Evolutionary conservation across 352 stramenopile genomes (phyloP), one percentile per base, ranked within the genome.

Genomic region (Globisporangium alternatum): DNA sequence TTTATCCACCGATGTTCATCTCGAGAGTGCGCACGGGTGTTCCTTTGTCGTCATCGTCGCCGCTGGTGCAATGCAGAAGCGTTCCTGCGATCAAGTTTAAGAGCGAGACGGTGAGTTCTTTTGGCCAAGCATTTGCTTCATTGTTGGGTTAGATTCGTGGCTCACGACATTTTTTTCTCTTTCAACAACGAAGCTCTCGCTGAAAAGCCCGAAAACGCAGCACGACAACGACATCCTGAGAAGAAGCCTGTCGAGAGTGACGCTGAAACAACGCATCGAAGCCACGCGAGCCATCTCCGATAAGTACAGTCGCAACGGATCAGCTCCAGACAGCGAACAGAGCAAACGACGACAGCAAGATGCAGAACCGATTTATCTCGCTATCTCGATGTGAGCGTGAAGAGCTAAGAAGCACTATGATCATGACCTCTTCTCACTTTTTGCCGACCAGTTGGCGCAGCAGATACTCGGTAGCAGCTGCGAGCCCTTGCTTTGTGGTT

Each of bases 241-340:
- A n/a, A 71, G 83, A 60, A 90, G 81, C 61, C 53, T 90, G 37
- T 88, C 81, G 4, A 64, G 69, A 61, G 79, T 89, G 44, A 83
- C 78, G 13, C 57, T 91, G 13, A 85, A 86, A 49, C 66, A 72
- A 52, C 77, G 80, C 0, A 74, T 88, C 52, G 60, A 81, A 55
- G 57, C 56, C 25, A 53, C 57, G 17, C 37, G 52, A 43, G 51
- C 25, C 9, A 39, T 41, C 10, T 28, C 21, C 3, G 64, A 62
- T 6, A 21, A 52, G 35, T 45, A 53, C 39, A 41, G 6, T 13
- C 33, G 22, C 13, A 12, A 35, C 3, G 30, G 12, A 22, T 41
- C 8, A 28, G 22, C 2, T 37, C 7, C 49, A 10, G 49, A 9
- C 28, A 44, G 37, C 28, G 21, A 45, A 28, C 65, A 65, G 55